phyloP scores from a whole-genome alignment of 495 filamentous ascomycete species.

The Penicillium lagena region DNA sequence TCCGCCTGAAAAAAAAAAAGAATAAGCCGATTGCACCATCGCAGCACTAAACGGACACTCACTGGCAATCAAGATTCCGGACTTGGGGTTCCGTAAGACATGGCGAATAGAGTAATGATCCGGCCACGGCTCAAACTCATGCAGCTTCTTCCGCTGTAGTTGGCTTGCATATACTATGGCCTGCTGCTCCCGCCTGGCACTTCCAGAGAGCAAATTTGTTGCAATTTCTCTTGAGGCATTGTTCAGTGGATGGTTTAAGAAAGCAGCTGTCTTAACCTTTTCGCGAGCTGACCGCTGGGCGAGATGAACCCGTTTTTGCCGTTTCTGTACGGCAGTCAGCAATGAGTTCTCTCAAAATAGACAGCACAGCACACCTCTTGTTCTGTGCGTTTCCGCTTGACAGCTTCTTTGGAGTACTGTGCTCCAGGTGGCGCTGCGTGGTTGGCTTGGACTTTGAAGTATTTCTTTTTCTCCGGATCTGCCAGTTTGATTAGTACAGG shows the following conservation, averaged over 20 bases:
- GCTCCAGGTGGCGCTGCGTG: constrained; percentile 37
- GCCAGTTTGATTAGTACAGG: not conserved
- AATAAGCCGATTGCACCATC: constrained; percentile 5
- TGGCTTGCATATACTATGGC: constrained; percentile 28
- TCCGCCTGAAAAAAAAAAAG: constrained; percentile 14
- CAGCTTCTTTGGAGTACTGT: constrained; percentile 40
- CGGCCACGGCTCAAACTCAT: constrained; percentile 29
- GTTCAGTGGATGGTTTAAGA: constrained; percentile 22
- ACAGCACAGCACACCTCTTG: constrained; percentile 20
- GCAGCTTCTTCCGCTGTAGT: constrained; percentile 22
- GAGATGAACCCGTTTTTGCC: constrained; percentile 19
- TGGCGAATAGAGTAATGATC: constrained; percentile 25
- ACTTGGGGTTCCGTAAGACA: constrained; percentile 27
- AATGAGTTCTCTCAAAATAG: not conserved
- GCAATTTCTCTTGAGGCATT: constrained; percentile 24
- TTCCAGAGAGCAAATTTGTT: constrained; percentile 3
- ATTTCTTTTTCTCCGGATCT: constrained; percentile 52
- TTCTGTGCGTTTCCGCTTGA: constrained; percentile 34
- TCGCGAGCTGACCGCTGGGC: constrained; percentile 24
- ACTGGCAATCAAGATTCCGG: constrained; percentile 35
- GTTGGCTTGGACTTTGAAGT: constrained; percentile 48
- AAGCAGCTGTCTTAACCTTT: constrained; percentile 24
- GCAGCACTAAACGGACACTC: constrained; percentile 3
- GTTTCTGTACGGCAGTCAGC: constrained; percentile 17
- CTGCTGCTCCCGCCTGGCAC: constrained; percentile 17